Evolutionary conservation across 768 basidiomycete species (phyloP).

Genomic region (Termitomyces heimii): DNA sequence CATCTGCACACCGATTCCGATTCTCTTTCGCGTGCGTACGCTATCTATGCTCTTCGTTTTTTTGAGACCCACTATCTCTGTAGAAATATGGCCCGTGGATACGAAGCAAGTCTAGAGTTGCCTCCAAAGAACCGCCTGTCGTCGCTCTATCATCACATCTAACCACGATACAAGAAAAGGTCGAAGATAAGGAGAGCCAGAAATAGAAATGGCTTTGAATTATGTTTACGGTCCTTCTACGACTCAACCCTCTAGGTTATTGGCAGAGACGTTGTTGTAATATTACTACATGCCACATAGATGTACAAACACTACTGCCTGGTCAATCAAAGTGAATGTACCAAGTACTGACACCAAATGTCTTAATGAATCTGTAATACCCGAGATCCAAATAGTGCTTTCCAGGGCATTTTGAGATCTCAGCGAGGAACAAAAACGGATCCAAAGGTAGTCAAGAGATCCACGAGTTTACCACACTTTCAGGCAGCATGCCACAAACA

Average conservation of each 20-base stretch:
- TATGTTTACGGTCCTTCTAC: not conserved
- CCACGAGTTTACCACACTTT: not conserved
- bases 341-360: not conserved
- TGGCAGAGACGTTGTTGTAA: not conserved
- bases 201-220: not conserved
- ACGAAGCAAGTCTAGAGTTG: slow-evolving; percentile 37
- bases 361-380: not conserved
- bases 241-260: not conserved
- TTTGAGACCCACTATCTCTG: not conserved
- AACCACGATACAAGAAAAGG: slow-evolving; percentile 12
- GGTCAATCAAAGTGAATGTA: not conserved
- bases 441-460: not conserved
- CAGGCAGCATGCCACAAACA: not conserved
- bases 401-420: not conserved
- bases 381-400: no score
- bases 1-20: slow-evolving; percentile 48
- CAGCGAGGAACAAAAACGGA: not conserved
- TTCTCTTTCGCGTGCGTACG: slow-evolving; percentile 46
- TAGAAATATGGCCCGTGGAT: slow-evolving; percentile 49
- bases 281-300: not conserved
- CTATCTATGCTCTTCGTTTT: not conserved
- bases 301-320: no score
- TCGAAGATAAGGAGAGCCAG: slow-evolving; percentile 8
- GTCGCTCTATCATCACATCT: slow-evolving; percentile 5
- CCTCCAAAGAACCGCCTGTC: slow-evolving; percentile 30